Evolutionary conservation across 108 stramenopile genomes (phyloP), one percentile per base, ranked within the genome.

Genomic region (Epithemia pelagica): DNA sequence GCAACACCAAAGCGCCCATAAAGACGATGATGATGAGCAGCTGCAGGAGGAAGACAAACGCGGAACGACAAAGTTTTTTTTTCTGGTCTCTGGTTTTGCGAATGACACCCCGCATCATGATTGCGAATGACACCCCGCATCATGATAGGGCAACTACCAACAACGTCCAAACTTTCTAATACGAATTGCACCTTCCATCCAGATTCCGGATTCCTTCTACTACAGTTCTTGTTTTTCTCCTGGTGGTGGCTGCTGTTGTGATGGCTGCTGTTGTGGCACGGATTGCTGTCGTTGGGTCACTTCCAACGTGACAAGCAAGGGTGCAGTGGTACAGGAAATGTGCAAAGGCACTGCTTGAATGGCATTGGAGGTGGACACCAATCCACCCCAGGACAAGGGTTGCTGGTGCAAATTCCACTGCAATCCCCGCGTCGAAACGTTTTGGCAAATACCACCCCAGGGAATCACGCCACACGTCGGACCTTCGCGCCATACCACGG

Each of bases 401-500:
- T 71, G 62, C n/a, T 87, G 82, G 30, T 87, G 66, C 62, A 93
- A 54, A 75, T 93, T 79, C 91, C 91, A 93, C 65, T 85, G 72
- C 29, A 93, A 74, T 23, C 91, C 91, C 24, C 74, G 68, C 3
- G 88, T 88, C 3, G 70, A 58, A 1, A 87, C 82, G 30, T 58
- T 61, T 1, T 89, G 85, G 61, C 88, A 90, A 1, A 70, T 68
- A 52, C 69, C 59, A 28, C 80, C 82, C 23, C 90, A 63, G 1
- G 91, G 91, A 46, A 93, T 87, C 2, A 93, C 70, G 28, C 91
- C 91, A 71, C 88, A 90, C 1, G 91, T 88, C 22, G 88, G 91
- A 23, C 91, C 91, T 60, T 90, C 88, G 15, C 37, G 10, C 37
- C n/a, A n/a, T n/a, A n/a, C n/a, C n/a, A n/a, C n/a, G 27, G 86